Percentiles rank a stretch among this genome's conserved stretches.
Conservation (phyloP, 331 rosid genomes). For the Quercus phellos region DNA sequence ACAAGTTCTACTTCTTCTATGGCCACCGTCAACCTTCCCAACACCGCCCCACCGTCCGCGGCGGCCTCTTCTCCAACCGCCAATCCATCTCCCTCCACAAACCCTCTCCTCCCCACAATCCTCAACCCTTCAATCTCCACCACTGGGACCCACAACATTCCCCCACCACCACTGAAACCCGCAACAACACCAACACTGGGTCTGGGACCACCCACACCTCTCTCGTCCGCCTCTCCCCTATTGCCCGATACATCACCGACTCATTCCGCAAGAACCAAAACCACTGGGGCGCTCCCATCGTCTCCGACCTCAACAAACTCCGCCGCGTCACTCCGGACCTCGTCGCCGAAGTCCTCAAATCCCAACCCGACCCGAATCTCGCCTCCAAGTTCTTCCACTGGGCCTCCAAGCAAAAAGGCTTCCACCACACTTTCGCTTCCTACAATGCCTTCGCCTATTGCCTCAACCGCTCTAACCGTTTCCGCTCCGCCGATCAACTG, state of each 20-base stretch:
- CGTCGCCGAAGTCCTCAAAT: conserved; percentile 76
- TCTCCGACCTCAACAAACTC: conserved; percentile 71
- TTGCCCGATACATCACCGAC: conserved; percentile 67
- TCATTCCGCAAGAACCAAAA: conserved; percentile 53
- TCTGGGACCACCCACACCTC: background rate
- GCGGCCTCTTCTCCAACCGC: conserved; percentile 72
- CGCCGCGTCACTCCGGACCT: conserved; percentile 67
- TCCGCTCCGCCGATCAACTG: conserved; percentile 64
- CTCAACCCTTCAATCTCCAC: conserved; percentile 39
- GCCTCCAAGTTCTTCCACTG: conserved; percentile 78
- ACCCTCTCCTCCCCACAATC: background rate
- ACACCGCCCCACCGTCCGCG: conserved; percentile 77
- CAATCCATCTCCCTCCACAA: conserved; percentile 29
- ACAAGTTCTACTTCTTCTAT: conserved; percentile 47
- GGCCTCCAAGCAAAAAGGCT: conserved; percentile 76
- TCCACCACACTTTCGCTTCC: conserved; percentile 56
- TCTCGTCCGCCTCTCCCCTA: conserved; percentile 61
- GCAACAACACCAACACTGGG: no score
- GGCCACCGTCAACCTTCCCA: conserved; percentile 85
- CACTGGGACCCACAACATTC: conserved; percentile 66
- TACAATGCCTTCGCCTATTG: conserved; percentile 75
- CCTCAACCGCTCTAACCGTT: conserved; percentile 55
- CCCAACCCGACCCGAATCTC: conserved; percentile 37
- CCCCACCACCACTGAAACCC: background rate
- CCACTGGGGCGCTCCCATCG: conserved; percentile 57